Conservation (phyloP, 2,329 filamentous ascomycete species). For the Corynespora cassiicola region DNA sequence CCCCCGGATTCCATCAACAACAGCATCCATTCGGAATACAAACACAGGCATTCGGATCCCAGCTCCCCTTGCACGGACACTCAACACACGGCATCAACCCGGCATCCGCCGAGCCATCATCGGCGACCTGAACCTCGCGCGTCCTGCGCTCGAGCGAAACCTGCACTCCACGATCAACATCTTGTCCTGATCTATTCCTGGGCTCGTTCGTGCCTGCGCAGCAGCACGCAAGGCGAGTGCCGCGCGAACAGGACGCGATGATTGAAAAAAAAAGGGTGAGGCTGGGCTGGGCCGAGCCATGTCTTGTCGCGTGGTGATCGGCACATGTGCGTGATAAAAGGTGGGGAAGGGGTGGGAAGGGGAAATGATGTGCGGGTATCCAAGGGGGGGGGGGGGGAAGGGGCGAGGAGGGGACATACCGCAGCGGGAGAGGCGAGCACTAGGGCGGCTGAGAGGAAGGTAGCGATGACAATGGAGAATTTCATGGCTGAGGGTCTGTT, state of each 20-base stretch:
- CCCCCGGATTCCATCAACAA: no score
- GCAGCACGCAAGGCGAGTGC: no score
- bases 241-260: no score
- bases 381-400: background rate
- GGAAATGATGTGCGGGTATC: no score
- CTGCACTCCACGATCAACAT: conserved; percentile 8
- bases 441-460: conserved; percentile 1
- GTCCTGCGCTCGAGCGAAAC: conserved; percentile 14
- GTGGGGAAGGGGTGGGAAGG: no score
- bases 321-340: no score
- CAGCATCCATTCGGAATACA: conserved; percentile 17
- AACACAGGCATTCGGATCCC: conserved; percentile 4
- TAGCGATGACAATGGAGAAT: conserved; percentile 4
- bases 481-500: conserved; percentile 9
- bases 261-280: no score
- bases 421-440: conserved; percentile 4
- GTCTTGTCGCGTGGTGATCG: no score
- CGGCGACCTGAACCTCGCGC: conserved; percentile 6
- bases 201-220: no score
- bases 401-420: background rate
- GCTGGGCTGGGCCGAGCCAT: no score
- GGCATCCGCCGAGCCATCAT: conserved; percentile 1
- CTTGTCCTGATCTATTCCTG: no score
- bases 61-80: conserved; percentile 14
- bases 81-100: conserved; percentile 10